A percentile compares a stretch with the other conserved stretches of the same genome.
These are phyloP conservation scores for Urtica urens DNA, from an alignment of 306 rosid species.

Conservation along the genomic window DNA sequence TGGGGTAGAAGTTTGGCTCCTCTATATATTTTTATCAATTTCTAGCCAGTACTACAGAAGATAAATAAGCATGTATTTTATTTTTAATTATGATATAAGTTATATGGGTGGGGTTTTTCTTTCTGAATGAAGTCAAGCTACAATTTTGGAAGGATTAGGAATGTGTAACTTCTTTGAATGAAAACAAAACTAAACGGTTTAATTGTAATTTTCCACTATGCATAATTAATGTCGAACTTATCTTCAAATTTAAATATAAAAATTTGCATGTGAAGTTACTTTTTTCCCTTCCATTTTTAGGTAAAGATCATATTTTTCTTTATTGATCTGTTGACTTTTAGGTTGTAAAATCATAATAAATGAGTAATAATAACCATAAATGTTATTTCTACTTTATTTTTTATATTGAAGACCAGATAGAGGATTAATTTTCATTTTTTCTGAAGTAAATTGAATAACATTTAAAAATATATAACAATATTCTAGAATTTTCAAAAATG, in stretches of 20 bases:
- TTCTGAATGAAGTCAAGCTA: constrained; percentile 16
- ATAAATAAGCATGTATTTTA: neutral
- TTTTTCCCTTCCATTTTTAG: neutral
- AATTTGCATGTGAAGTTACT: constrained; percentile 5
- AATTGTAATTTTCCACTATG: neutral
- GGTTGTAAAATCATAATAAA: no score
- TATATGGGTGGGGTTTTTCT: neutral
- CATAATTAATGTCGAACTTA: neutral
- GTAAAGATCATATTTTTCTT: no score
- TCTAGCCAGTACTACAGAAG: constrained; percentile 1
- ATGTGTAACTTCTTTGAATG: constrained; percentile 16
- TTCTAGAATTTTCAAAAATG: neutral
- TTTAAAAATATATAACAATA: neutral
- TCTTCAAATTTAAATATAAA: neutral
- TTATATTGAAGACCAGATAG: no score
- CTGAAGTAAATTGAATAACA: neutral
- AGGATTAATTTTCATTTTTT: no score
- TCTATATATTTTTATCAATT: neutral
- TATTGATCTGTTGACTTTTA: no score
- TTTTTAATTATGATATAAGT: neutral
- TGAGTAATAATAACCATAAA: no score
- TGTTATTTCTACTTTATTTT: no score
- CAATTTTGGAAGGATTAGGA: constrained; percentile 13
- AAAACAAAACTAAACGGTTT: constrained; percentile 7
- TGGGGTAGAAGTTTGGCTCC: constrained; percentile 18